phyloP scores from a whole-genome alignment of 1,139 yeast genomes.

The Suhomyces bribrorum region DNA sequence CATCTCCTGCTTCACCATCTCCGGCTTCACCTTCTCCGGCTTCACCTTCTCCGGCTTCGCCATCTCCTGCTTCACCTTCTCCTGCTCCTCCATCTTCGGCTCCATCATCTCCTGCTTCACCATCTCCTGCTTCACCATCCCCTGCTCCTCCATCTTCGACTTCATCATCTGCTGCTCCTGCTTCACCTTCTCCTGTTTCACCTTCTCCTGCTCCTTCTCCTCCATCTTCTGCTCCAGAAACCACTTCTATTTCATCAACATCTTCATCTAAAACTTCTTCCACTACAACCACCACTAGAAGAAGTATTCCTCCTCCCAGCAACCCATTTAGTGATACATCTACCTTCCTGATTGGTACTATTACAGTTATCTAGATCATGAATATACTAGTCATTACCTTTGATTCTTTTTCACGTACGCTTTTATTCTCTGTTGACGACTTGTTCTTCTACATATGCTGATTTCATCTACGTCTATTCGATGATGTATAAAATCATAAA shows the following conservation, averaged over 20 bases:
- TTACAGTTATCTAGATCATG: conserved; percentile 4
- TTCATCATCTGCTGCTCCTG: conserved; percentile 1
- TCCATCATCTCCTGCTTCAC: background rate
- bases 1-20: background rate
- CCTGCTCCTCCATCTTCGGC: conserved; percentile 1
- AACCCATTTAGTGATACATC: conserved; percentile 2
- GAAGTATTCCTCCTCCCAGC: background rate
- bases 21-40: background rate
- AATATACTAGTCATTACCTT: too few relatives aligned
- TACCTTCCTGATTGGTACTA: conserved; percentile 1
- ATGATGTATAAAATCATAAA: background rate
- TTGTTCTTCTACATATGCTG: too few relatives aligned
- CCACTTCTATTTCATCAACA: background rate
- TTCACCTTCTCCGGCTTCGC: background rate
- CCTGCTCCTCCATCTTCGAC: background rate
- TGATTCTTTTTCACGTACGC: background rate
- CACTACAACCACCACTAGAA: background rate
- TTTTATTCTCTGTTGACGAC: too few relatives aligned
- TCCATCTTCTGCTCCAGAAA: background rate
- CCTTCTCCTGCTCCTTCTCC: background rate
- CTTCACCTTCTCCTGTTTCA: background rate
- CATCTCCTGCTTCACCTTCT: background rate
- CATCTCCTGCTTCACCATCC: background rate
- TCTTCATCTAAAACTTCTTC: conserved; percentile 1
- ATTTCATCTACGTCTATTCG: background rate